These are phyloP conservation scores for Aspergillus sp. DNA, from an alignment of 2,329 filamentous ascomycete genomes.

Conservation along the genomic window DNA sequence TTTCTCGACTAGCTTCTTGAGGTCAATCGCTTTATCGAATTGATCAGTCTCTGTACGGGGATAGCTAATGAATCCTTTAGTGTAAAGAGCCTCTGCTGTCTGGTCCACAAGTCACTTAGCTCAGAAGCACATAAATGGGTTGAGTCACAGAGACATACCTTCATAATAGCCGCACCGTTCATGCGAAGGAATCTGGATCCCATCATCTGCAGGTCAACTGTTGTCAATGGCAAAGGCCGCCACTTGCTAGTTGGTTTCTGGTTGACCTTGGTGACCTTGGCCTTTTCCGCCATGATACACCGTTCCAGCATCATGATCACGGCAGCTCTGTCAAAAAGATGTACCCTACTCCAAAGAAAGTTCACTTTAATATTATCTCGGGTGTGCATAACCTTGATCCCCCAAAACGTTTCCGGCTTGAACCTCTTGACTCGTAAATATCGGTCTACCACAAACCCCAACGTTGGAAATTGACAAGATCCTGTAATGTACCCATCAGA, in stretches of 20 bases:
- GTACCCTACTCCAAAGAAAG: conserved; percentile 80
- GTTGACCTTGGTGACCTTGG: conserved; percentile 81
- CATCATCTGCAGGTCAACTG: conserved; percentile 95
- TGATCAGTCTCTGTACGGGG: conserved; percentile 96
- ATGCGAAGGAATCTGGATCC: conserved; percentile 88
- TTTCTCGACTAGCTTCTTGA: conserved; percentile 78
- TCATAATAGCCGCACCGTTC: conserved; percentile 90
- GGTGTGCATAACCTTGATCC: conserved; percentile 79
- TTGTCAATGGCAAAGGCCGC: conserved; percentile 91
- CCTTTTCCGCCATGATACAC: conserved; percentile 75
- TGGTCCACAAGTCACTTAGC: conserved; percentile 26
- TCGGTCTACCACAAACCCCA: conserved; percentile 95
- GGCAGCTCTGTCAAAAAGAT: conserved; percentile 84
- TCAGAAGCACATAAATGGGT: not conserved
- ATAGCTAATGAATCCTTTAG: conserved; percentile 95
- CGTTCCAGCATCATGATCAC: conserved; percentile 83
- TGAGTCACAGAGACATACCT: conserved; percentile 43
- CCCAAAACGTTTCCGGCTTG: conserved; percentile 89
- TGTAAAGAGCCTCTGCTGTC: conserved; percentile 83
- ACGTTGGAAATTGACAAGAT: conserved; percentile 94
- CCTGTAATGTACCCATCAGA: conserved; percentile 49
- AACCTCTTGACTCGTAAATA: conserved; percentile 96
- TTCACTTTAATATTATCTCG: conserved; percentile 78
- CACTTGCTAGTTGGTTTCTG: conserved; percentile 93
- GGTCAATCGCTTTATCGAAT: conserved; percentile 87